Evolutionary conservation across 2,329 filamentous ascomycete genomes (phyloP).

Genomic region (Alternaria conjuncta): DNA sequence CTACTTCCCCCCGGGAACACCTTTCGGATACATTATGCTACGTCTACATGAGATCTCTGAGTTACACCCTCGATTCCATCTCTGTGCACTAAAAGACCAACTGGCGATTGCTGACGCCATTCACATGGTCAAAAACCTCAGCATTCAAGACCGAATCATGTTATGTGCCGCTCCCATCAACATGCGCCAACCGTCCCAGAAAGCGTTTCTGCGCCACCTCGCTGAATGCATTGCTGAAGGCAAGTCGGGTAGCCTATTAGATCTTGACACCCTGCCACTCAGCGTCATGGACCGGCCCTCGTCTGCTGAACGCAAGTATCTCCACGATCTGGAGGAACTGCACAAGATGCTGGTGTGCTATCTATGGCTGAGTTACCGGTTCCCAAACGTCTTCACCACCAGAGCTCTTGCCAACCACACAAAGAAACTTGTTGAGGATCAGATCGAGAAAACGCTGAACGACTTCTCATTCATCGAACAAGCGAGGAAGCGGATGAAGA

Average conservation of each 20-base stretch:
- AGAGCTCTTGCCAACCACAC: slow-evolving; percentile 79
- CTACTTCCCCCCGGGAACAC: slow-evolving; percentile 81
- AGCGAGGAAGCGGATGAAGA: slow-evolving; percentile 8
- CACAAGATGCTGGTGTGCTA: slow-evolving; percentile 87
- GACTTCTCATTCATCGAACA: slow-evolving; percentile 58
- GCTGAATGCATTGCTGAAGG: slow-evolving; percentile 74
- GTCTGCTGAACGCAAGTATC: slow-evolving; percentile 59
- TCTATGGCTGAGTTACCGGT: slow-evolving; percentile 91
- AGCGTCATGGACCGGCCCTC: slow-evolving; percentile 70
- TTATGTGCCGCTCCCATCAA: slow-evolving; percentile 75
- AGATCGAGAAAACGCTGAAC: slow-evolving; percentile 70
- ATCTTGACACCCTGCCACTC: slow-evolving; percentile 73
- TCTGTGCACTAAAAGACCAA: slow-evolving; percentile 70
- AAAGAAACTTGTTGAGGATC: slow-evolving; percentile 77
- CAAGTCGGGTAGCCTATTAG: slow-evolving; percentile 70
- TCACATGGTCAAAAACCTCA: slow-evolving; percentile 71
- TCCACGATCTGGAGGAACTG: slow-evolving; percentile 74
- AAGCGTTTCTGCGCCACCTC: slow-evolving; percentile 65
- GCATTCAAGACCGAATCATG: slow-evolving; percentile 74
- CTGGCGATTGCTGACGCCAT: slow-evolving; percentile 75
- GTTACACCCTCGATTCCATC: slow-evolving; percentile 70
- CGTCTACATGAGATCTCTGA: slow-evolving; percentile 74
- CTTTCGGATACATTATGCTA: slow-evolving; percentile 81
- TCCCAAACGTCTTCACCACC: slow-evolving; percentile 78
- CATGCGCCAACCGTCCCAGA: slow-evolving; percentile 56